Conservation (phyloP, 371 early-diverging fungal genomes). For the Mortierella sp. region DNA sequence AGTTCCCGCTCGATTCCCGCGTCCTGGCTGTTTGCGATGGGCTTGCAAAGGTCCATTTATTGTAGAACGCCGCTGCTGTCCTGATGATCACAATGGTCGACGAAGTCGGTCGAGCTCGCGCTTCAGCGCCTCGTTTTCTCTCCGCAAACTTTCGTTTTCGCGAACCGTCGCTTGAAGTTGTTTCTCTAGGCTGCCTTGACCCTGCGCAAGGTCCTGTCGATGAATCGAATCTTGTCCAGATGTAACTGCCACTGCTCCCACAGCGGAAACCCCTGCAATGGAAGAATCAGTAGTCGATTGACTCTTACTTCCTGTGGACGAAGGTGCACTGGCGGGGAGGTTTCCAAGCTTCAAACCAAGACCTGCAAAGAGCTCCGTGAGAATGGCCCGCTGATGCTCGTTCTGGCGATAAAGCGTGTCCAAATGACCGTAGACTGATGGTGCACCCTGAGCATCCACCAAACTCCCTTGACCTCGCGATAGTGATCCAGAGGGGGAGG, state of each 20-base stretch:
- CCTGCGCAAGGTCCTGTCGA: too few species aligned
- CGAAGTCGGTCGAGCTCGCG: slow-evolving; percentile 61
- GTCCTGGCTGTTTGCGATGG: neutral
- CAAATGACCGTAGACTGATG: slow-evolving; percentile 29
- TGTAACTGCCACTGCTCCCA: neutral
- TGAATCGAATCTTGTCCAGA: slow-evolving; percentile 28
- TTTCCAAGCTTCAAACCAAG: slow-evolving; percentile 43
- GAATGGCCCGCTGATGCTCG: slow-evolving; percentile 44
- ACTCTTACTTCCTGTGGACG: too few species aligned
- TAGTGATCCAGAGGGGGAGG: slow-evolving; percentile 44
- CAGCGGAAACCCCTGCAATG: neutral
- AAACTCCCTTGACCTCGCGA: slow-evolving; percentile 31
- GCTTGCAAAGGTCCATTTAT: too few species aligned
- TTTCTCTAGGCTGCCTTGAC: slow-evolving; percentile 47
- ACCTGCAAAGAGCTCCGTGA: slow-evolving; percentile 39
- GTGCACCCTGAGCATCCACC: slow-evolving; percentile 24
- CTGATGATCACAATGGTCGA: slow-evolving; percentile 26
- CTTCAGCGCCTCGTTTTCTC: slow-evolving; percentile 65
- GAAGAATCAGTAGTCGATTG: neutral
- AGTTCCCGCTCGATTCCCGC: too few species aligned
- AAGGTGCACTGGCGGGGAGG: too few species aligned
- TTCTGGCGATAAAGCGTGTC: slow-evolving; percentile 52
- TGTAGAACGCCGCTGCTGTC: neutral
- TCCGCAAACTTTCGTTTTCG: slow-evolving; percentile 64
- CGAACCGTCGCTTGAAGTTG: slow-evolving; percentile 55